These are phyloP conservation scores for Arachis hypogaea DNA, from an alignment of 306 rosid species.

Conservation along the genomic window DNA sequence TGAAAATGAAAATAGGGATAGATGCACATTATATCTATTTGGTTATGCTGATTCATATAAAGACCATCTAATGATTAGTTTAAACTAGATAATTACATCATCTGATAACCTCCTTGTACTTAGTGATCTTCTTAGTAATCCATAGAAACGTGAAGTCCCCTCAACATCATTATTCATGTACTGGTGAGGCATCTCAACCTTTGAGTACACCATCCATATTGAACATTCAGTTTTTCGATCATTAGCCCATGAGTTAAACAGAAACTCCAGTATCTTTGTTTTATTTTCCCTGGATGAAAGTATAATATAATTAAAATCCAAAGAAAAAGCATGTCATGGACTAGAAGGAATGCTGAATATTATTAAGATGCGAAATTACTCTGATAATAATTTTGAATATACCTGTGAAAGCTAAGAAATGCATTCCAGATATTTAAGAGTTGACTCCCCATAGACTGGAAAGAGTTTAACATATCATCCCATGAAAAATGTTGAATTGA, in stretches of 20 bases:
- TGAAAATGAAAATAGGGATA: conserved; percentile 40
- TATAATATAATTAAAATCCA: conserved; percentile 29
- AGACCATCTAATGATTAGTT: conserved; percentile 15
- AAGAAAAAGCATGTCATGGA: conserved; percentile 31
- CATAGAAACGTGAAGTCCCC: conserved; percentile 50
- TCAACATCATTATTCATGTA: conserved; percentile 53
- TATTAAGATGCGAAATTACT: too few species aligned
- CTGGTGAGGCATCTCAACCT: conserved; percentile 78
- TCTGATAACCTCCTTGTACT: conserved; percentile 62
- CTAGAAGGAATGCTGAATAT: conserved; percentile 10
- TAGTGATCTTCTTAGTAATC: conserved; percentile 58
- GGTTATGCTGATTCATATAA: conserved; percentile 21
- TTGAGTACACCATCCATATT: conserved; percentile 92
- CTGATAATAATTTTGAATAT: conserved; percentile 10
- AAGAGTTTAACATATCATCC: conserved; percentile 51
- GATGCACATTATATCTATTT: conserved; percentile 21
- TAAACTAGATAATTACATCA: conserved; percentile 62
- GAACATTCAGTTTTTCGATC: conserved; percentile 94
- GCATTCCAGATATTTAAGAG: conserved; percentile 70
- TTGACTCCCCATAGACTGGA: conserved; percentile 70
- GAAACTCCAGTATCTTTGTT: conserved; percentile 74
- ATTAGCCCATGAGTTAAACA: conserved; percentile 69
- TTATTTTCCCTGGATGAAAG: conserved; percentile 65
- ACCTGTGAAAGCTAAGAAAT: conserved; percentile 87
- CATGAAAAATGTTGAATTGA: conserved; percentile 46